A percentile compares a stretch with the other conserved stretches of the same genome.
These are phyloP conservation scores for Lecanoromycetidae sp. DNA, from an alignment of 2,329 filamentous ascomycete species.

Conservation along the genomic window DNA sequence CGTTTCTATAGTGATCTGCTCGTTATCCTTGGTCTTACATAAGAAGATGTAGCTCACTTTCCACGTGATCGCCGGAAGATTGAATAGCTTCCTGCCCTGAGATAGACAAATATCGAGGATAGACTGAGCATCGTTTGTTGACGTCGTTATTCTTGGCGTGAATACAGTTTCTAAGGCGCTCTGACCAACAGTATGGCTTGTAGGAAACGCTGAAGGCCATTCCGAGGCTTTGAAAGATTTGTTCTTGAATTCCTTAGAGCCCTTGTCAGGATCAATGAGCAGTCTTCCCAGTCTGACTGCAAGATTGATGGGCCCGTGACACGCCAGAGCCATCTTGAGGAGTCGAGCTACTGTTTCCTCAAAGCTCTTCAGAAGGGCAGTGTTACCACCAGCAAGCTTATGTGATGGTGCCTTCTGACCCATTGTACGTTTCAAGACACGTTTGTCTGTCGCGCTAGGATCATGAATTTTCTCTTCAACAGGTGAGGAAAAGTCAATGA, in stretches of 20 bases:
- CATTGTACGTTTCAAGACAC: conserved; percentile 9
- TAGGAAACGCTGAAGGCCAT: conserved; percentile 9
- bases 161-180: conserved; percentile 3
- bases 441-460: not conserved
- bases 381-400: not conserved
- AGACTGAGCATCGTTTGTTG: conserved; percentile 3
- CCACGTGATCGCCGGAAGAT: not conserved
- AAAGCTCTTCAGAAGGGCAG: not conserved
- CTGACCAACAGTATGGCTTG: not conserved
- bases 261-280: conserved; percentile 4
- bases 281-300: conserved; percentile 13
- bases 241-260: conserved; percentile 7
- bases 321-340: conserved; percentile 1
- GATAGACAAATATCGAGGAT: conserved; percentile 7
- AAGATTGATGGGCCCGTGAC: conserved; percentile 3
- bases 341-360: not conserved
- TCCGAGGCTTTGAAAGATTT: conserved; percentile 6
- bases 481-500: too few relatives aligned
- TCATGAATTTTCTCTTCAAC: not conserved
- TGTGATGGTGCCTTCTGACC: conserved; percentile 8
- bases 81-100: conserved; percentile 3
- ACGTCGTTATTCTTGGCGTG: conserved; percentile 9
- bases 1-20: conserved; percentile 2
- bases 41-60: conserved; percentile 5
- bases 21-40: conserved; percentile 2